Base-by-base conservation (phyloP, 148 eudicot genomes). In the Rhododendron molle region DNA sequence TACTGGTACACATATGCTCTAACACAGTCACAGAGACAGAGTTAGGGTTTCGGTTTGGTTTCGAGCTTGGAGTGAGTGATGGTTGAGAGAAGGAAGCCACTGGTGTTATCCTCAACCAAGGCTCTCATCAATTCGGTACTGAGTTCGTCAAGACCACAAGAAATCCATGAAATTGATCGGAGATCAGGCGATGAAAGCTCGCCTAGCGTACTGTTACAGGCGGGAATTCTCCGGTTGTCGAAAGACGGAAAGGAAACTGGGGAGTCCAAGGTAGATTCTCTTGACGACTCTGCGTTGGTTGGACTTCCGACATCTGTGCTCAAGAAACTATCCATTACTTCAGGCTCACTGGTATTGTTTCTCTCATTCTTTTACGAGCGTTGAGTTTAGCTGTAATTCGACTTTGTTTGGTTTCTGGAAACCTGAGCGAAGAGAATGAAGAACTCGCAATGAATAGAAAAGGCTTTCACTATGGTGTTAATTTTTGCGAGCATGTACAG, bases 11-110 rank as follows among this genome's bases (percentile, higher is more conserved):
- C 10, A 3, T 65, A n/a, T 49, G 81, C 18, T 43, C 54, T 65
- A 44, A 28, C 77, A 44, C 60, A 20, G 32, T 28, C 43, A 28
- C 60, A 20, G 32, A 46, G 58, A 28, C 60, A 20, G 32, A 46
- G 58, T 30, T 47, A 46, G 78, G 79, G 85, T 84, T 83, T 84
- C 9, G 26, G 46, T 50, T 50, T 9, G 12, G 58, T 4, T 56
- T 84, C 36, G 38, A 84, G 58, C 8, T 74, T 4, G 32, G 7
- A 12, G 0, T 4, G 74, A 13, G 67, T n/a, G 44, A 92, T 94
- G 96, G 94, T 89, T 90, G 94, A 89, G 73, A 89, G 93, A 86
- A 93, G 98, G 92, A 96, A 93, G 94, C 96, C 99, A 6, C 85
- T 96, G 88, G 87, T 96, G 83, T 93, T 96, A 26, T 91, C 96